Evolutionary conservation across 805 yeast species (phyloP).

Genomic region (Lachancea nothofagi): DNA sequence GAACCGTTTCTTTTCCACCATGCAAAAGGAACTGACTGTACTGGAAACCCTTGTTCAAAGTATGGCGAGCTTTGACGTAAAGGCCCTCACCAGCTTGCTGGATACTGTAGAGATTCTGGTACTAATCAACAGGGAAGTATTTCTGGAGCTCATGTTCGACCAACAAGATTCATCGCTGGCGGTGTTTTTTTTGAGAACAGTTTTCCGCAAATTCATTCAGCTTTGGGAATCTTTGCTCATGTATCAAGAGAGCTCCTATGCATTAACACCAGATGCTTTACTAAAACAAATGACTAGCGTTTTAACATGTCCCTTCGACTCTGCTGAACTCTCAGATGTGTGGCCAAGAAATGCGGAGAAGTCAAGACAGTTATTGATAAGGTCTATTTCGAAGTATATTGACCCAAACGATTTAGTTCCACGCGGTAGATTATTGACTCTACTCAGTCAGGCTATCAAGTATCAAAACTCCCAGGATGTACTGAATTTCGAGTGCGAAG

Average conservation of each 20-base stretch:
- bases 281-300: conserved; percentile 30
- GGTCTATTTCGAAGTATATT: conserved; percentile 41
- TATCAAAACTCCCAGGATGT: conserved; percentile 40
- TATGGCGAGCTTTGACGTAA: conserved; percentile 10
- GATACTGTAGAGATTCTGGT: conserved; percentile 24
- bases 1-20: conserved; percentile 14
- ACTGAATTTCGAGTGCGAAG: conserved; percentile 30
- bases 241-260: conserved; percentile 9
- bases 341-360: conserved; percentile 30
- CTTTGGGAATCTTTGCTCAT: conserved; percentile 28
- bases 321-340: conserved; percentile 23
- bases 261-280: conserved; percentile 26
- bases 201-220: conserved; percentile 20
- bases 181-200: conserved; percentile 24
- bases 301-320: conserved; percentile 24
- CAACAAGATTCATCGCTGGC: conserved; percentile 19
- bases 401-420: conserved; percentile 52
- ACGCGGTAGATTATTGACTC: conserved; percentile 43
- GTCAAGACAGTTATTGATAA: conserved; percentile 40
- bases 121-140: conserved; percentile 25
- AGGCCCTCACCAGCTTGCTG: conserved; percentile 12
- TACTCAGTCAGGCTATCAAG: conserved; percentile 46
- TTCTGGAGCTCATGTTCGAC: conserved; percentile 24
- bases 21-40: conserved; percentile 15
- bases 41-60: conserved; percentile 11